Evolutionary conservation across 2,329 filamentous ascomycete genomes (phyloP).

Genomic region (Dothistroma septosporum): DNA sequence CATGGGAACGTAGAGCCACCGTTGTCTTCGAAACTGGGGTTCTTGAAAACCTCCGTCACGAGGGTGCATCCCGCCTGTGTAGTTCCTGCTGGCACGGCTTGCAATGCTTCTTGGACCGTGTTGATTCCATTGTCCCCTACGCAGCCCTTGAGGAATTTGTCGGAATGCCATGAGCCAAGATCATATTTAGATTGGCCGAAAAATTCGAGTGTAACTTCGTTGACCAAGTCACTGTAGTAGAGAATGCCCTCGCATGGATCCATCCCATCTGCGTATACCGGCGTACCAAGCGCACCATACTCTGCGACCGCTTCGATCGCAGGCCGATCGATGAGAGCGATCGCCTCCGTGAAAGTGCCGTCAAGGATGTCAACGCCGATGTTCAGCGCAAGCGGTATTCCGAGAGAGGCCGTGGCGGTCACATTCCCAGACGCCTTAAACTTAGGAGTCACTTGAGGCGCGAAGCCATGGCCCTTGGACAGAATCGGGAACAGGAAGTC

Average conservation of each 20-base stretch:
- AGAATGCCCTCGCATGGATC: background rate
- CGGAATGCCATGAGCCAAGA: slow-evolving; percentile 3
- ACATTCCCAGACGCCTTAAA: background rate
- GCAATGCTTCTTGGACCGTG: background rate
- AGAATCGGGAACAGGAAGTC: background rate
- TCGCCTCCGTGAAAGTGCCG: background rate
- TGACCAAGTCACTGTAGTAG: slow-evolving; percentile 2
- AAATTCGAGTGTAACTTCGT: background rate
- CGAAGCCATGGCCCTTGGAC: background rate
- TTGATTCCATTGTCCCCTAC: background rate
- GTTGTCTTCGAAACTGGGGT: slow-evolving; percentile 2
- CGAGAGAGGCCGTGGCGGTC: background rate
- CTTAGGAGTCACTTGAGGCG: background rate
- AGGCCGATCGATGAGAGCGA: slow-evolving; percentile 1
- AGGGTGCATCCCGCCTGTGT: background rate
- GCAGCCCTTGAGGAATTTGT: slow-evolving; percentile 2
- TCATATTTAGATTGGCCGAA: slow-evolving; percentile 1
- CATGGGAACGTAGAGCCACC: background rate
- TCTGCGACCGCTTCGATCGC: slow-evolving; percentile 2
- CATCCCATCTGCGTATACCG: background rate
- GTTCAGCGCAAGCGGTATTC: slow-evolving; percentile 1
- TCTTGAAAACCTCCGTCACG: background rate
- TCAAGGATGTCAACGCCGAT: slow-evolving; percentile 4
- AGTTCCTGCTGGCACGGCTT: background rate
- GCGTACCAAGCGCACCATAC: background rate